phyloP scores from a whole-genome alignment of 352 stramenopile genomes.

The Thraustochytrium striatum region DNA sequence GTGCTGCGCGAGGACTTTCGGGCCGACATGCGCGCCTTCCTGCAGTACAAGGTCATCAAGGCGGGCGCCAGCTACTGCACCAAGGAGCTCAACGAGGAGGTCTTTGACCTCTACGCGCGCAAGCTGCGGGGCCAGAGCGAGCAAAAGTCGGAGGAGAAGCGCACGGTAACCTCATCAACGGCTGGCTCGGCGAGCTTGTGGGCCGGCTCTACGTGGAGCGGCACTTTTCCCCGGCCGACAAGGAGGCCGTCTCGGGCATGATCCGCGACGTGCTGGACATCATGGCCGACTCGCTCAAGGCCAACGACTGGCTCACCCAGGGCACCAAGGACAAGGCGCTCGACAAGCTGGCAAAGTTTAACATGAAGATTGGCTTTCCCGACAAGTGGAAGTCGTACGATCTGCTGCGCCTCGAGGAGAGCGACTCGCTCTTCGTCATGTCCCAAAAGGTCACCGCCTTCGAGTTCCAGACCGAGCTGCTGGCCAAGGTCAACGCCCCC shows the following conservation, averaged over 20 bases:
- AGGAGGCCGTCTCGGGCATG: conserved; percentile 71
- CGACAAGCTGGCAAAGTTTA: conserved; percentile 80
- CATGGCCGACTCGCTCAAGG: conserved; percentile 67
- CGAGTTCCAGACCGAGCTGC: conserved; percentile 54
- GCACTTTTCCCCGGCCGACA: conserved; percentile 75
- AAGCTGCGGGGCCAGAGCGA: conserved; percentile 72
- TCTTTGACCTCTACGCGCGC: conserved; percentile 79
- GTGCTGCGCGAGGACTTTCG: conserved; percentile 19
- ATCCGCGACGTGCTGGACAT: conserved; percentile 74
- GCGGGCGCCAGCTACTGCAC: conserved; percentile 59
- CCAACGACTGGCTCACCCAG: conserved; percentile 79
- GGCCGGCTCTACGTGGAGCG: conserved; percentile 83
- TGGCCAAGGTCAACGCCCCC: conserved; percentile 61
- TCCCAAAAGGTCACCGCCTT: conserved; percentile 59
- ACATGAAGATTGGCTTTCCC: conserved; percentile 68
- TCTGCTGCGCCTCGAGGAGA: conserved; percentile 51
- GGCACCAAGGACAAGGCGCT: conserved; percentile 70
- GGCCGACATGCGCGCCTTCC: conserved; percentile 53
- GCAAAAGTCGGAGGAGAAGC: conserved; percentile 79
- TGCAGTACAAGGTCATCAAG: conserved; percentile 57
- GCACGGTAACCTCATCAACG: conserved; percentile 74
- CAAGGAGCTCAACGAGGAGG: conserved; percentile 72
- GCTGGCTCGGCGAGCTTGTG: conserved; percentile 73
- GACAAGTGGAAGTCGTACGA: conserved; percentile 67
- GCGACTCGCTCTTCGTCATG: conserved; percentile 57